Base-by-base conservation (phyloP, 1,284 basidiomycete genomes). In the Inonotus hispidus region DNA sequence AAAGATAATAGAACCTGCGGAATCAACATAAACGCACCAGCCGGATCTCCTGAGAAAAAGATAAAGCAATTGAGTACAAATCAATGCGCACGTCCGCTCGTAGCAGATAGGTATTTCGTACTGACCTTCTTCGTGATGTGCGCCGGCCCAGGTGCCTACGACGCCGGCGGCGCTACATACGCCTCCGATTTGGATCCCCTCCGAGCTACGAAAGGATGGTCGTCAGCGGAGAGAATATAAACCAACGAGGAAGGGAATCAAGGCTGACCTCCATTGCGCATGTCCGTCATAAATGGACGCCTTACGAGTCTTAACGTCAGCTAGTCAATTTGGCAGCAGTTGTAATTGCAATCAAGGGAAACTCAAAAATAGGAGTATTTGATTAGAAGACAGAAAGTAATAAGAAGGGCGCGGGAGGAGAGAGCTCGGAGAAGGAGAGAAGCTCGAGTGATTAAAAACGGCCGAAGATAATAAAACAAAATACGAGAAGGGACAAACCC, bases 121-220 rank as follows among this genome's bases (percentile, higher is more conserved):
- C 50, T 46, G 58, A 84, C 85, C 83, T 65, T 77, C 76, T 53
- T 82, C 80, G 65, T 87, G 86, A 60, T 73, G 68, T 13, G 78
- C 79, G 3, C 84, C 83, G 2, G 82, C 82, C 86, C 86, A 90
- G 10, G 80, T 76, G 3, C 87, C 86, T 25, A 83, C 77, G 16
- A 88, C 73, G 2, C 87, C 87, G 54, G 79, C 78, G 4, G 82
- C 82, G 69, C 85, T 87, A 35, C 79, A 82, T 19, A 83, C 73
- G 32, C 78, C 77, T 10, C 86, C 86, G 19, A 89, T 69, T 68
- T 88, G 86, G 2, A 85, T 75, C 21, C 83, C 86, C 70, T 83
- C 82, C 29, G 84, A 87, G 57, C 79, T 75, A 56, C 25, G 59
- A 39, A 23, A 43, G 23, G 52, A 13, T 21, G 61, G 38, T 35